Base-by-base conservation (phyloP, 805 yeast genomes). In the Pichia kluyveri region DNA sequence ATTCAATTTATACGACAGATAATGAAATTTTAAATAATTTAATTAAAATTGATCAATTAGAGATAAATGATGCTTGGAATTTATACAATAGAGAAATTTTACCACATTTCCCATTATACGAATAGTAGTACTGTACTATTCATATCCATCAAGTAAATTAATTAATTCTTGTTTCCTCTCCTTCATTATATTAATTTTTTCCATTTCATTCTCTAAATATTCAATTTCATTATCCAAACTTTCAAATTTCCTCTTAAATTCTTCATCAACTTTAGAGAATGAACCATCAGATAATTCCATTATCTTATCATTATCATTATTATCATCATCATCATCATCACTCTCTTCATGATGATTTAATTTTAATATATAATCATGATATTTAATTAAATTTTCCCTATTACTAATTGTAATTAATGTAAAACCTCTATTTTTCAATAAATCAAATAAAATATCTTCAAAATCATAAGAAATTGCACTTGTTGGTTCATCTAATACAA, bases 401-500 rank as follows among this genome's bases (percentile, higher is more conserved):
- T 89, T 96, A 28, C 87, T 77, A 50, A 89, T 76, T 1, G 96
- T 87, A 48, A 89, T 78, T 54, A 86, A 78, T 1, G 95, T 84
- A 62, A 87, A 83, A 41, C 79, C 75, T 58, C 81, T 80, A 48
- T 68, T 70, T 58, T 80, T 84, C 65, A 89, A 72, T 53, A 82
- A 63, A 59, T 86, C 95, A 66, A 88, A 89, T 45, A 89, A 70
- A 50, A 81, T 78, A 54, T 90, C 96, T 63, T 89, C 97, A 64
- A 85, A 86, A 64, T 89, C 97, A 42, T 83, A 83, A 45, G 88
- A 79, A 12, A 89, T 89, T 1, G 97, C 96, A 61, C 88, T 86
- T 5, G 97, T 89, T n/a, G 95, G 86, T 66, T 89, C 97, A 66
- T 89, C 97, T 52, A 89, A 73, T 3, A 89, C 79, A 4, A 89